Conservation (phyloP, 345 rosid genomes). For the Arabidopsis arenosa region DNA sequence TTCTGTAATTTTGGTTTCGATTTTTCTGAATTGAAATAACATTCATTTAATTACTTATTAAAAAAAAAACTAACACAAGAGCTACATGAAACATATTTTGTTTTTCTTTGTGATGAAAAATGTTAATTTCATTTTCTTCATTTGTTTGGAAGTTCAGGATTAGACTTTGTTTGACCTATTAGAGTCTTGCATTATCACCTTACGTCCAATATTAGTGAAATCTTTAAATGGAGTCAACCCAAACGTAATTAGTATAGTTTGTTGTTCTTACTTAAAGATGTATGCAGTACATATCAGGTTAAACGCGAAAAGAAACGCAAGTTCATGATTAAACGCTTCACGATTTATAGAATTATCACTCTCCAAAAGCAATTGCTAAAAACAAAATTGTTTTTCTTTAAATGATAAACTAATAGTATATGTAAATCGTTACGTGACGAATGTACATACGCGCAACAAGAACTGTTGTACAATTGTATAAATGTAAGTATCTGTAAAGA, state of each 20-base stretch:
- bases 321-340: neutral
- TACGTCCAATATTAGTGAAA: neutral
- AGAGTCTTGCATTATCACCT: neutral
- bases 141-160: neutral
- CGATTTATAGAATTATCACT: neutral
- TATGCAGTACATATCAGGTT: neutral
- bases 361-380: neutral
- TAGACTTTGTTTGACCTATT: neutral
- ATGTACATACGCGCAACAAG: conserved; percentile 5
- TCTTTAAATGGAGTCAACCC: neutral
- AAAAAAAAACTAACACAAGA: too few species aligned
- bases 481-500: neutral
- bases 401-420: neutral
- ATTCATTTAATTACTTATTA: too few species aligned
- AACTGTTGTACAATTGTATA: conserved; percentile 3
- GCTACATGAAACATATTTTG: neutral
- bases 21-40: too few species aligned
- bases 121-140: neutral
- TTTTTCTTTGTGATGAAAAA: too few species aligned
- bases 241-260: neutral
- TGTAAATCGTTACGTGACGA: conserved; percentile 4
- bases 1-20: too few species aligned
- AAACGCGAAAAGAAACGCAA: neutral
- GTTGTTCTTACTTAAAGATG: neutral
- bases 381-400: neutral